These are phyloP conservation scores for Lachancea nothofagi DNA, from an alignment of 805 yeast genomes.

Conservation along the genomic window DNA sequence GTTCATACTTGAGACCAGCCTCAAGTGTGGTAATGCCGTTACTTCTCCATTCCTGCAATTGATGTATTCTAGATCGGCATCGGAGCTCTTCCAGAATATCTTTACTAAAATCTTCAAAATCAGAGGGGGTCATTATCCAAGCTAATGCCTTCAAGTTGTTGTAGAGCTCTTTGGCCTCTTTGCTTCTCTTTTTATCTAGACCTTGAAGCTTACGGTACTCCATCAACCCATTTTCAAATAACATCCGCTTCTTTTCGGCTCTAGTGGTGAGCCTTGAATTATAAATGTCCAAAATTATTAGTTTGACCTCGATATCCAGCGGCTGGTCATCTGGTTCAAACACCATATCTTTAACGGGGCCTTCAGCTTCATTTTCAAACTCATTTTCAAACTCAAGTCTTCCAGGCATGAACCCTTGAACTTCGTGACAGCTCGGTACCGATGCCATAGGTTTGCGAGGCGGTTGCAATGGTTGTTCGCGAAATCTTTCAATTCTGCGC, in stretches of 20 bases:
- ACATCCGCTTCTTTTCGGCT: constrained; percentile 83
- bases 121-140: constrained; percentile 71
- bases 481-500: constrained; percentile 63
- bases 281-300: constrained; percentile 82
- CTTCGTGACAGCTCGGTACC: constrained; percentile 92
- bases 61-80: constrained; percentile 75
- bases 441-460: constrained; percentile 87
- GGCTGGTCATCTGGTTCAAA: constrained; percentile 91
- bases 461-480: constrained; percentile 73
- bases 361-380: constrained; percentile 94
- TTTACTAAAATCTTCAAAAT: constrained; percentile 67
- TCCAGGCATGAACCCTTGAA: constrained; percentile 99
- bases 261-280: constrained; percentile 84
- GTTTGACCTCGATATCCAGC: constrained; percentile 82
- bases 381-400: constrained; percentile 94
- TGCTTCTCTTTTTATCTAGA: constrained; percentile 75
- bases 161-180: constrained; percentile 82
- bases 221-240: constrained; percentile 68
- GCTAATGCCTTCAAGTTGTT: constrained; percentile 77
- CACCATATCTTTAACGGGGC: constrained; percentile 88
- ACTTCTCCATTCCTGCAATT: constrained; percentile 87
- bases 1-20: constrained; percentile 78
- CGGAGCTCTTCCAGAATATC: constrained; percentile 74
- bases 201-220: constrained; percentile 82
- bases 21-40: constrained; percentile 84